Evolutionary conservation across 164 flowering plant genomes (phyloP), one percentile per base, ranked within the genome.

Genomic region (Paratinospora sagittata): DNA sequence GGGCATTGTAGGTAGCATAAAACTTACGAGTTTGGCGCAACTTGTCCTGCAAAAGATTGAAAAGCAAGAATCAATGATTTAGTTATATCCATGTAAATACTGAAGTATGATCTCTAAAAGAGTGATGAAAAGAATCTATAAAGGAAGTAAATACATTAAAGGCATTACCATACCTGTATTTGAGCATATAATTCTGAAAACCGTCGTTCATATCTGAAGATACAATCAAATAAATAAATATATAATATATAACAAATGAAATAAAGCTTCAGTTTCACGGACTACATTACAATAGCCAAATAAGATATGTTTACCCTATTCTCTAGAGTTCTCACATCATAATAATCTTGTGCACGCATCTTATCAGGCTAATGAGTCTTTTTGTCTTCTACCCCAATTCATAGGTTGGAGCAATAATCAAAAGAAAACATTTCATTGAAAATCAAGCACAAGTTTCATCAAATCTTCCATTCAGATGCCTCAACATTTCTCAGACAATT

Each of bases 1-100:
- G 93, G 61, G 97, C 87, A 84, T 93, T 91, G 71, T 87, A 93
- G 33, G 97, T 91, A n/a, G 84, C 97, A 85, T 89, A 93, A 61
- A 63, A 83, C 82, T 86, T 85, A 58, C 89, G 89, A 47, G 98
- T 91, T 76, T 89, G 89, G 14, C 80, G 78, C 83, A 72, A 89
- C 77, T 85, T 93, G 68, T 84, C 92, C 96, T 93, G 83, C 30
- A 63, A 19, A 75, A 63, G 47, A 58, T 69, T 62, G 14, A 66
- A 3, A 63, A n/a, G n/a, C 47, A 12, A 49, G 16, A 14, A 12
- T 17, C 12, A 49, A 49, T 49, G 57, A 49, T 12, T 13, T 13
- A 49, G 19, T 19, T 49, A 49, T 49, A 17, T 49, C 16, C 39
- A 49, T 3, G 19, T 13, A 49, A 49, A 49, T 49, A 49, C 19